These are phyloP conservation scores for Sabuloglossum arenarium DNA, from an alignment of 495 filamentous ascomycete species.

Conservation along the genomic window DNA sequence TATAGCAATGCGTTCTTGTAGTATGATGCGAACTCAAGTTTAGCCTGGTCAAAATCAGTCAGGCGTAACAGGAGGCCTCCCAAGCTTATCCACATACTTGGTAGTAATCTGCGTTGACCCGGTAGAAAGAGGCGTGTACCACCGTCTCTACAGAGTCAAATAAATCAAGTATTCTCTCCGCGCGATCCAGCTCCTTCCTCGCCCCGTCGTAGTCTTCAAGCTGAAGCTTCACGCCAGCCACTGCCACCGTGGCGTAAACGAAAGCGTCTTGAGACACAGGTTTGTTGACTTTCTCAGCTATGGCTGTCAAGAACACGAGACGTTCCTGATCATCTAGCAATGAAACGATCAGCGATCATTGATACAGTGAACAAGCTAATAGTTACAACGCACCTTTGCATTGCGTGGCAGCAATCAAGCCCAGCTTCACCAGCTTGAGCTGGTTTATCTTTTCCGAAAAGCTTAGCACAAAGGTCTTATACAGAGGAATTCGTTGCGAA, in stretches of 20 bases:
- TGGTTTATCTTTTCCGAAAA: slow-evolving; percentile 98
- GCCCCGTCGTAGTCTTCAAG: slow-evolving; percentile 54
- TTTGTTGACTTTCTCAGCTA: slow-evolving; percentile 77
- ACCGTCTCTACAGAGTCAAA: slow-evolving; percentile 94
- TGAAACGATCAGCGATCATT: background rate
- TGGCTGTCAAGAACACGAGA: slow-evolving; percentile 62
- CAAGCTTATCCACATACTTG: slow-evolving; percentile 27
- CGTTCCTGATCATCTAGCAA: slow-evolving; percentile 64
- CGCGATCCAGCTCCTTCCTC: slow-evolving; percentile 65
- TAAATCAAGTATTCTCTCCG: slow-evolving; percentile 67
- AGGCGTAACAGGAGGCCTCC: background rate
- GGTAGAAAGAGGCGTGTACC: slow-evolving; percentile 94
- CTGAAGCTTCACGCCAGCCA: slow-evolving; percentile 71
- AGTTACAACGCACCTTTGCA: slow-evolving; percentile 43
- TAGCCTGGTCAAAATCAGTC: slow-evolving; percentile 25
- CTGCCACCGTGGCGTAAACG: slow-evolving; percentile 78
- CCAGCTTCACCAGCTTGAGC: slow-evolving; percentile 82
- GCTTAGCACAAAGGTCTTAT: slow-evolving; percentile 83
- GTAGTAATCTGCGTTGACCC: slow-evolving; percentile 86
- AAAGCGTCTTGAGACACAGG: slow-evolving; percentile 88
- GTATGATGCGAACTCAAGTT: slow-evolving; percentile 80
- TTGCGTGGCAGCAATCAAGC: slow-evolving; percentile 66
- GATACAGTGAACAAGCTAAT: background rate
- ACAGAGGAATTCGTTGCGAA: slow-evolving; percentile 68
- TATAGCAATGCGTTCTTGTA: slow-evolving; percentile 96